These are phyloP conservation scores for Leishmania martiniquensis DNA, from an alignment of 208 protist species.

Conservation along the genomic window DNA sequence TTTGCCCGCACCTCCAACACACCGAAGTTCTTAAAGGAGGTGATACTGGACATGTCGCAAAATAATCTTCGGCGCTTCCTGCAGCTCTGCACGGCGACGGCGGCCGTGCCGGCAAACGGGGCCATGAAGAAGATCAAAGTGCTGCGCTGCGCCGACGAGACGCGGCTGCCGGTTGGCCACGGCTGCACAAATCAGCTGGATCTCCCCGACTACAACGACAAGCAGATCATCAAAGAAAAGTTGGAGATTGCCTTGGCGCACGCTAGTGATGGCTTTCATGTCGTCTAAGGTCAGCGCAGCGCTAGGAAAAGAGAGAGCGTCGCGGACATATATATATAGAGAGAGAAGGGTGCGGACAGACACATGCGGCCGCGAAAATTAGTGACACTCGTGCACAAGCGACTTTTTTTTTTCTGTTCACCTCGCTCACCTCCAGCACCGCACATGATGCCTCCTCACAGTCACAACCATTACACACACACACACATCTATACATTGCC, in stretches of 20 bases:
- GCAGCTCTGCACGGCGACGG: slow-evolving; percentile 64
- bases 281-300: slow-evolving; percentile 31
- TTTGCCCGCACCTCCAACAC: slow-evolving; percentile 54
- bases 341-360: not conserved
- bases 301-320: not conserved
- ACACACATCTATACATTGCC: not conserved
- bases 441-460: not conserved
- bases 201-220: slow-evolving; percentile 67
- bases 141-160: slow-evolving; percentile 36
- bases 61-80: slow-evolving; percentile 76
- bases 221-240: slow-evolving; percentile 48
- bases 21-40: slow-evolving; percentile 50
- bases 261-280: slow-evolving; percentile 73
- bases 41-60: slow-evolving; percentile 57
- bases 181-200: slow-evolving; percentile 72
- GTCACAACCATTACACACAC: not conserved
- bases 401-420: not conserved
- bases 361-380: not conserved
- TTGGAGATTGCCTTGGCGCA: slow-evolving; percentile 58
- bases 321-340: not conserved
- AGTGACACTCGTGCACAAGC: not conserved
- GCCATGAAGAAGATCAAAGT: slow-evolving; percentile 67
- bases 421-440: no score
- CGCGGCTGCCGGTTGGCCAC: slow-evolving; percentile 66
- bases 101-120: slow-evolving; percentile 37